Base-by-base conservation (phyloP, 306 rosid species). In the Arachis hypogaea region DNA sequence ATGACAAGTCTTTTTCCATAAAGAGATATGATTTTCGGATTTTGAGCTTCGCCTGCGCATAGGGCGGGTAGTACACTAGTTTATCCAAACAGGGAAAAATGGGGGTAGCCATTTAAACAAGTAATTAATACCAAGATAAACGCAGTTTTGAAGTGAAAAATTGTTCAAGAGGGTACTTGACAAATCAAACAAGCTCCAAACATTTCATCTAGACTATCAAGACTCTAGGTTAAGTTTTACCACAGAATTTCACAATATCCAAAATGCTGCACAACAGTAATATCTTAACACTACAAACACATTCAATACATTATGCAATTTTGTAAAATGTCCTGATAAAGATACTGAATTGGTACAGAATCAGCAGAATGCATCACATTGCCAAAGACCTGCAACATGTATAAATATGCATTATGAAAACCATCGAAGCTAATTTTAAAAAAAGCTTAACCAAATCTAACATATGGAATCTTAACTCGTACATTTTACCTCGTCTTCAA, bases 401-500 rank as follows among this genome's bases (percentile, higher is more conserved):
- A 33, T 33, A 33, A 33, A 33, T 22, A 22, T 59, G 79, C 73
- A 76, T 2, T 9, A 80, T 49, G 61, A 70, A 72, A 76, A 56
- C 72, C 66, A 77, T 49, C 18, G 59, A 38, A 71, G 72, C 22
- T 38, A 60, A 72, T 42, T 59, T 61, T 67, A 78, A 46, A 55
- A 33, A 2, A 33, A 33, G 38, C 63, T 2, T 38, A 63, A 9
- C 9, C 46, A 43, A 6, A 5, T 59, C 3, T 46, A 63, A 8
- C 9, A 14, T 38, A 46, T 68, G 7, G 36, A 52, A 52, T 54
- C 68, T 18, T 44, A 68, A 77, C 59, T 44, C 55, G 4, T 58
- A 6, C 36, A 68, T 16, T 69, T 72, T 66, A 84, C 87, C 80
- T 85, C 76, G 84, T 86, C 96, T 78, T 77, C 89, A 84, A 66